Evolutionary conservation across 352 stramenopile genomes (phyloP).

Genomic region (Phytophthora foliorum): DNA sequence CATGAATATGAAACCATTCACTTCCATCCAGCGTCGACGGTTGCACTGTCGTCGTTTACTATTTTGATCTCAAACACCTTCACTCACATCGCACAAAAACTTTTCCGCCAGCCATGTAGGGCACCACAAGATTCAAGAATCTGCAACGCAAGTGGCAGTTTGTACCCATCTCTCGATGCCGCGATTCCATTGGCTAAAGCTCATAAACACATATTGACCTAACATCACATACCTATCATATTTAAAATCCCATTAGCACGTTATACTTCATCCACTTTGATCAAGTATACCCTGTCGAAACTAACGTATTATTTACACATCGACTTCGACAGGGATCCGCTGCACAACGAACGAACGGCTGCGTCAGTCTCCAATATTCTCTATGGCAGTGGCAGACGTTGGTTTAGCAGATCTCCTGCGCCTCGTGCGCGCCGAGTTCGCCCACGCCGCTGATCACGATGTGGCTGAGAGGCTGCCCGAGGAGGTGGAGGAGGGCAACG

Average conservation of each 20-base stretch:
- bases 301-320: not conserved
- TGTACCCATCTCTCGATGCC: not conserved
- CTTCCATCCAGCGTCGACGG: not conserved
- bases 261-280: not conserved
- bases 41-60: too few species aligned
- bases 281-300: not conserved
- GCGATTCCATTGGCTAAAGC: not conserved
- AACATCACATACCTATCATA: not conserved
- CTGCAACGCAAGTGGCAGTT: not conserved
- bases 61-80: too few species aligned
- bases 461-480: slow-evolving; percentile 46
- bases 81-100: too few species aligned
- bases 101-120: too few species aligned
- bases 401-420: slow-evolving; percentile 33
- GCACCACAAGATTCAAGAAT: too few species aligned
- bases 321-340: not conserved
- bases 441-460: not conserved
- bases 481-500: slow-evolving; percentile 91
- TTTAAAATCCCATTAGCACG: too few species aligned
- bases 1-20: not conserved
- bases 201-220: not conserved
- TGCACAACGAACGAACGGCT: not conserved
- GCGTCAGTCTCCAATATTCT: slow-evolving; percentile 21
- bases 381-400: slow-evolving; percentile 30
- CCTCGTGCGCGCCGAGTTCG: slow-evolving; percentile 38